These are phyloP conservation scores for Cercospora brassicicola DNA, from an alignment of 2,329 filamentous ascomycete species.

Conservation along the genomic window DNA sequence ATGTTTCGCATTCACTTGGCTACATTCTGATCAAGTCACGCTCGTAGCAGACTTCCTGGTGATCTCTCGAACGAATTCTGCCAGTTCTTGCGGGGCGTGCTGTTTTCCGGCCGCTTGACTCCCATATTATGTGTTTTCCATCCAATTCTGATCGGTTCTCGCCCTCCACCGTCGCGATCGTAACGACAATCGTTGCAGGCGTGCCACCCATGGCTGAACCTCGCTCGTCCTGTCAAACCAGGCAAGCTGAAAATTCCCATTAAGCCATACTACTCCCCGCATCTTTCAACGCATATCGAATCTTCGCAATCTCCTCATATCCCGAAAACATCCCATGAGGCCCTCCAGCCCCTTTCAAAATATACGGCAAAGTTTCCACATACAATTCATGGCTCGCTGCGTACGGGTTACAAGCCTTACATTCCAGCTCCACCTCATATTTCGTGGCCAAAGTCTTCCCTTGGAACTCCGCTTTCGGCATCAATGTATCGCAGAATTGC, in stretches of 20 bases:
- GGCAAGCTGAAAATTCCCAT: neutral
- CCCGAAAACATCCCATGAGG: slow-evolving; percentile 16
- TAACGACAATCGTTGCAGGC: neutral
- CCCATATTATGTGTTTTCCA: neutral
- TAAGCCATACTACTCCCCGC: neutral
- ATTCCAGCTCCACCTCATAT: slow-evolving; percentile 8
- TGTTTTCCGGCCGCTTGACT: neutral
- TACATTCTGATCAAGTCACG: neutral
- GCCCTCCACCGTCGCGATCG: neutral
- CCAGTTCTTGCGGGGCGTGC: neutral
- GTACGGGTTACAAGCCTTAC: slow-evolving; percentile 12
- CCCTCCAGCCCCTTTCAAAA: slow-evolving; percentile 15
- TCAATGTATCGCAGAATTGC: slow-evolving; percentile 15
- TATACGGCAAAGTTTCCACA: slow-evolving; percentile 22
- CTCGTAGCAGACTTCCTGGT: neutral
- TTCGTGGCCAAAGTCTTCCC: slow-evolving; percentile 6
- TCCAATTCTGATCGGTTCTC: neutral
- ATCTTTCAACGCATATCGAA: slow-evolving; percentile 3
- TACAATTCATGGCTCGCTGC: slow-evolving; percentile 23
- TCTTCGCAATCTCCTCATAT: slow-evolving; percentile 18
- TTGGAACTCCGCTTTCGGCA: slow-evolving; percentile 10
- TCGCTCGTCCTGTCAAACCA: neutral
- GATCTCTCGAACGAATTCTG: neutral
- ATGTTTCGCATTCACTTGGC: neutral
- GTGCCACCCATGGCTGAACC: neutral